These are phyloP conservation scores for Umbilicus rupestris DNA, from an alignment of 164 flowering plant genomes.

Conservation along the genomic window DNA sequence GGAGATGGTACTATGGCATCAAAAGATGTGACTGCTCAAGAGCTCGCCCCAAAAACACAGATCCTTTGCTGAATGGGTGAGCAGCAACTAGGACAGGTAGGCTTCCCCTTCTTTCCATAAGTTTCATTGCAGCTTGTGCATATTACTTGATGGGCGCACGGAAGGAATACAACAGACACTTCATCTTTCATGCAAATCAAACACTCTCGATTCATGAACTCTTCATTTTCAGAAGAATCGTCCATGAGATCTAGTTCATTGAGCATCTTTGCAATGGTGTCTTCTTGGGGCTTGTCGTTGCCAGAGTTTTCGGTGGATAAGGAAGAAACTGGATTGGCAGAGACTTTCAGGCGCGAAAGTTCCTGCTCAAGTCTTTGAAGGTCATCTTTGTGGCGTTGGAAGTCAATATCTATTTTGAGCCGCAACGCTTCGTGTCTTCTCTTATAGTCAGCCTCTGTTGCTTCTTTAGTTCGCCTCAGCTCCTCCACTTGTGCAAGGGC, in stretches of 20 bases:
- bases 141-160: conserved; percentile 88
- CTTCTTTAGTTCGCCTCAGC: conserved; percentile 67
- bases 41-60: conserved; percentile 74
- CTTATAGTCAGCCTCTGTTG: conserved; percentile 51
- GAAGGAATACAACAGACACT: conserved; percentile 85
- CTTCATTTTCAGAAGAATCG: conserved; percentile 41
- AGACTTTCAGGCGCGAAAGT: conserved; percentile 56
- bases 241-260: conserved; percentile 42
- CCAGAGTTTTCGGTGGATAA: conserved; percentile 17
- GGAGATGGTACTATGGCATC: too few species aligned
- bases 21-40: conserved; percentile 21
- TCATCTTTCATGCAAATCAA: conserved; percentile 70
- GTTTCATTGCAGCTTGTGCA: conserved; percentile 72
- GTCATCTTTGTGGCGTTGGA: conserved; percentile 92
- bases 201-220: conserved; percentile 47
- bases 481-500: conserved; percentile 58
- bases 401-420: conserved; percentile 77
- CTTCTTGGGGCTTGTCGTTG: neutral
- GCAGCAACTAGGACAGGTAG: conserved; percentile 76
- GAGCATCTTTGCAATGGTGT: conserved; percentile 12
- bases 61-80: conserved; percentile 68
- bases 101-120: conserved; percentile 61
- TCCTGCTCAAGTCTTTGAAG: conserved; percentile 86
- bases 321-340: conserved; percentile 28
- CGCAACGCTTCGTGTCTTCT: conserved; percentile 76